Evolutionary conservation across 2,329 filamentous ascomycete genomes (phyloP).

Genomic region (Pseudogymnoascus sp.): DNA sequence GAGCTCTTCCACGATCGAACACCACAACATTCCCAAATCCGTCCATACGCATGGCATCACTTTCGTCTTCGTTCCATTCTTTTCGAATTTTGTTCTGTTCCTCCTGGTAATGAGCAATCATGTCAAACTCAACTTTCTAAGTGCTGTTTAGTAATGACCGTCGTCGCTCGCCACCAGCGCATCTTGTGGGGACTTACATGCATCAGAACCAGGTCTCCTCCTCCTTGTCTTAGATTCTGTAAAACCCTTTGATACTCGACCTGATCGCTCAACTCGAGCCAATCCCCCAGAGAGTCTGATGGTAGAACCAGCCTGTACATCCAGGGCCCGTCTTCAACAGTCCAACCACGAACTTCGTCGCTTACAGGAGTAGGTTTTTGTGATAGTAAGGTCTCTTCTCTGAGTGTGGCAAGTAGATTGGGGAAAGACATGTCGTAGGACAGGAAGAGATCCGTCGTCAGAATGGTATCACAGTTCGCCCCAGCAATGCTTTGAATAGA

Average conservation of each 20-base stretch:
- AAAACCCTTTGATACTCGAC: neutral
- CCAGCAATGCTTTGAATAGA: neutral
- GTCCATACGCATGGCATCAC: neutral
- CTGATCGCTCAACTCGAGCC: neutral
- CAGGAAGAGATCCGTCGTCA: constrained; percentile 15
- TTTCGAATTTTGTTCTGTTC: neutral
- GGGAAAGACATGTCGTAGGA: constrained; percentile 15
- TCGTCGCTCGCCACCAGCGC: neutral
- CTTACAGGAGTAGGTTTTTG: constrained; percentile 14
- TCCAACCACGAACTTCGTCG: constrained; percentile 17
- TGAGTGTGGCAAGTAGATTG: constrained; percentile 16
- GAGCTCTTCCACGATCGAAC: neutral
- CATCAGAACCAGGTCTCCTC: neutral
- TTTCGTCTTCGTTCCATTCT: neutral
- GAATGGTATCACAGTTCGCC: constrained; percentile 2
- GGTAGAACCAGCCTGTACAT: constrained; percentile 17
- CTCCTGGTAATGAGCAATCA: neutral
- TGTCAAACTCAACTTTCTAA: neutral
- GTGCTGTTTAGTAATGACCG: neutral
- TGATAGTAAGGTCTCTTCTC: constrained; percentile 16
- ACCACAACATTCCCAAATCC: neutral
- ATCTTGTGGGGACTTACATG: neutral
- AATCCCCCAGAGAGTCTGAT: neutral
- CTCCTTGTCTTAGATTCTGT: neutral
- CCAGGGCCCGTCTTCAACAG: constrained; percentile 23